Evolutionary conservation across 2,329 filamentous ascomycete genomes (phyloP).

Genomic region (Cyclaneusma minus): DNA sequence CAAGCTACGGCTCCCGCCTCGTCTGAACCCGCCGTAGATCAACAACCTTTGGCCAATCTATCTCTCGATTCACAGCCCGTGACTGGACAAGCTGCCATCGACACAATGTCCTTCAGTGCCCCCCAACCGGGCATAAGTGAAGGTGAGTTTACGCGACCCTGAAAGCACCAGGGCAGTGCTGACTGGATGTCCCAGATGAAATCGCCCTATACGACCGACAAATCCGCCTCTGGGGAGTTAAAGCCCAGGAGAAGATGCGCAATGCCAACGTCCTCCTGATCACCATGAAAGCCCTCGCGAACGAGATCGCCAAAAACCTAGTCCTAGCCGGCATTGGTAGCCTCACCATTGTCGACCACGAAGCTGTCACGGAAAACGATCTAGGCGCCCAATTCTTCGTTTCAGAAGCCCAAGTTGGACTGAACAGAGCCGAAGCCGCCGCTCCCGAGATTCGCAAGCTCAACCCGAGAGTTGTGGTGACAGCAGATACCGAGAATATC

Average conservation of each 20-base stretch:
- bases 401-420: slow-evolving; percentile 51
- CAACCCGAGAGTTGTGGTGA: slow-evolving; percentile 74
- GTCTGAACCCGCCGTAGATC: no score
- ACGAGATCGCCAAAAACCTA: slow-evolving; percentile 94
- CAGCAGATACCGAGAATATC: slow-evolving; percentile 53
- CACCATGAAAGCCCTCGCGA: slow-evolving; percentile 72
- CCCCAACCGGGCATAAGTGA: no score
- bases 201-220: slow-evolving; percentile 96
- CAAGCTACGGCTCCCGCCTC: no score
- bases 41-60: no score
- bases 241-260: slow-evolving; percentile 86
- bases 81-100: no score
- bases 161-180: no score
- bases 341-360: slow-evolving; percentile 74
- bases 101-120: no score
- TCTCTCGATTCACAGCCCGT: no score
- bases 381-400: slow-evolving; percentile 76
- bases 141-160: no score
- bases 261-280: slow-evolving; percentile 81
- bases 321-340: slow-evolving; percentile 86
- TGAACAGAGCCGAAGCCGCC: slow-evolving; percentile 73
- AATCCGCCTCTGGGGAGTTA: slow-evolving; percentile 91
- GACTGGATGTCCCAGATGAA: slow-evolving; percentile 69
- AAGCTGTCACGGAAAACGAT: slow-evolving; percentile 61
- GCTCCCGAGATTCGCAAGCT: slow-evolving; percentile 64